Evolutionary conservation across 768 basidiomycete genomes (phyloP).

Genomic region (Lactifluus piperatus): DNA sequence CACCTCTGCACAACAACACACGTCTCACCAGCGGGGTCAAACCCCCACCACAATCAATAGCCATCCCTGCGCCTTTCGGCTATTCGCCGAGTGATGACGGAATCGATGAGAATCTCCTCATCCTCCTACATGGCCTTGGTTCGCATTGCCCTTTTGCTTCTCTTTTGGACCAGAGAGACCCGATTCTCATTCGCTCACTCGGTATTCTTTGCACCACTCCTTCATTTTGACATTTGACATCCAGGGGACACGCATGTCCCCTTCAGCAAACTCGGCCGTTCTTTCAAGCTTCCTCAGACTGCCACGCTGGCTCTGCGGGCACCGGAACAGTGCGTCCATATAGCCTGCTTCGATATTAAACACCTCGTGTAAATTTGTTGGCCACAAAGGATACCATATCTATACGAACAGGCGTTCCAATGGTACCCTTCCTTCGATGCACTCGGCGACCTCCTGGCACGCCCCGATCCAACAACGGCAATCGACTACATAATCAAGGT

Average conservation of each 20-base stretch:
- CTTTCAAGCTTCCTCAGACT: constrained; percentile 83
- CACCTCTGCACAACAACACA: background rate
- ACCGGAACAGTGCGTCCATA: constrained; percentile 52
- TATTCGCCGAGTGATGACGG: constrained; percentile 76
- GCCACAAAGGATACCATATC: constrained; percentile 57
- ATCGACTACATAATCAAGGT: constrained; percentile 47
- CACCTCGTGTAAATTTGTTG: background rate
- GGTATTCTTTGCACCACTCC: background rate
- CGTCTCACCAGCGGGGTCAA: constrained; percentile 30
- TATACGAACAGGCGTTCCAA: constrained; percentile 73
- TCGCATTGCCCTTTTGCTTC: constrained; percentile 19
- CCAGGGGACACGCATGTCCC: constrained; percentile 76
- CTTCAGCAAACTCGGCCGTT: constrained; percentile 63
- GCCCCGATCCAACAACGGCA: constrained; percentile 66
- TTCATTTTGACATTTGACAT: too few species aligned
- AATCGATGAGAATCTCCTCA: constrained; percentile 75
- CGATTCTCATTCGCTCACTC: background rate
- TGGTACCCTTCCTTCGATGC: constrained; percentile 82
- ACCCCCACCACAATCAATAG: constrained; percentile 36
- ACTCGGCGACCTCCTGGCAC: constrained; percentile 61
- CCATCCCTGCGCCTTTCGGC: constrained; percentile 47
- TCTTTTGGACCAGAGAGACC: background rate
- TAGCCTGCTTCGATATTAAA: background rate
- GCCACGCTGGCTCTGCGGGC: constrained; percentile 75
- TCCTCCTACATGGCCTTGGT: constrained; percentile 86